phyloP scores from a whole-genome alignment of 2,329 filamentous ascomycete genomes.

The Epichloe amarillans region DNA sequence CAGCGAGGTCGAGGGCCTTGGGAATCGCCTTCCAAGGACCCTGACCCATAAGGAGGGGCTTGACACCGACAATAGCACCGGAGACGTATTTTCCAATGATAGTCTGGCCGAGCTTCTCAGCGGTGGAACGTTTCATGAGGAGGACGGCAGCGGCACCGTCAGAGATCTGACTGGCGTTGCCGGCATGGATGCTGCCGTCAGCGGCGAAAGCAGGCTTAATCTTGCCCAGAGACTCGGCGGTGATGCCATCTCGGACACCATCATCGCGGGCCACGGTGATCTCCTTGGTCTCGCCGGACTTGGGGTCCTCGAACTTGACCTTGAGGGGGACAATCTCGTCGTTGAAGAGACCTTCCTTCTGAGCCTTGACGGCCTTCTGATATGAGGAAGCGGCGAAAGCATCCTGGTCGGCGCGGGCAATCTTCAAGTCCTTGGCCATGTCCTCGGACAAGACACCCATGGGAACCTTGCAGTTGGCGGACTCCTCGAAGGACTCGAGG shows the following conservation, averaged over 20 bases:
- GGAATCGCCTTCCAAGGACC: constrained; percentile 95
- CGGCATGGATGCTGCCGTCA: constrained; percentile 87
- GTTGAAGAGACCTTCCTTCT: constrained; percentile 79
- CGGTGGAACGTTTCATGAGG: constrained; percentile 87
- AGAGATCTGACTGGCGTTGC: constrained; percentile 90
- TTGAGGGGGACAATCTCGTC: constrained; percentile 81
- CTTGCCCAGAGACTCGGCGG: constrained; percentile 77
- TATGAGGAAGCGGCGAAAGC: constrained; percentile 89
- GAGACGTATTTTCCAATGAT: constrained; percentile 89
- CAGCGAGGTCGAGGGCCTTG: constrained; percentile 75
- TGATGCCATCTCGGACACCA: constrained; percentile 74
- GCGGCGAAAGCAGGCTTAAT: constrained; percentile 84
- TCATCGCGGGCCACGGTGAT: constrained; percentile 79
- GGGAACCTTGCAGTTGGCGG: constrained; percentile 92
- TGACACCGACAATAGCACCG: constrained; percentile 74
- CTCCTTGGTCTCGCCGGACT: constrained; percentile 72
- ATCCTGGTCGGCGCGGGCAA: constrained; percentile 66
- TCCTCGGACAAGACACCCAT: constrained; percentile 91
- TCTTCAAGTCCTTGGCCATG: constrained; percentile 77
- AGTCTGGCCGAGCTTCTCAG: constrained; percentile 72
- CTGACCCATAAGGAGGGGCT: constrained; percentile 88
- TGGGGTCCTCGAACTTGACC: constrained; percentile 80
- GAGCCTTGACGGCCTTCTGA: constrained; percentile 76
- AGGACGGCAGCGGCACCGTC: constrained; percentile 92
- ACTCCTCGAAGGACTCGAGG: constrained; percentile 66